A percentile compares a stretch with the other conserved stretches of the same genome.
Evolutionary conservation across 306 rosid species (phyloP).

Genomic region (Myrica gale): DNA sequence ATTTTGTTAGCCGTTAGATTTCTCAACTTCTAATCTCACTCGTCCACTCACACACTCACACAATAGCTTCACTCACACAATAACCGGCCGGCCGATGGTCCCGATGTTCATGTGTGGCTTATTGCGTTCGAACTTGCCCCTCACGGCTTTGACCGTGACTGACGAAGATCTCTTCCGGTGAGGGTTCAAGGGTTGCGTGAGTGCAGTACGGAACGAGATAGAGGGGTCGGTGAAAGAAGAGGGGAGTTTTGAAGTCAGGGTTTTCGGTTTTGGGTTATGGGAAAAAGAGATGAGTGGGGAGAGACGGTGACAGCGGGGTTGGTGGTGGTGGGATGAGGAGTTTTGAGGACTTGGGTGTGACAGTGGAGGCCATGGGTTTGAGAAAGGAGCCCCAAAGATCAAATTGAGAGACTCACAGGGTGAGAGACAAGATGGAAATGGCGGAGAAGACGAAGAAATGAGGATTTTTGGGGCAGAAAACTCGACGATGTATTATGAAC

Average conservation of each 20-base stretch:
- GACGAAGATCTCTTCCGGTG: too few relatives aligned
- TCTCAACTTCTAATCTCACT: too few relatives aligned
- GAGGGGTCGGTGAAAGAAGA: constrained; percentile 6
- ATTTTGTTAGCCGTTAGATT: too few relatives aligned
- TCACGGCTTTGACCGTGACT: constrained; percentile 24
- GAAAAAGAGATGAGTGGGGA: constrained; percentile 11
- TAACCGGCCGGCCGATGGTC: constrained; percentile 44
- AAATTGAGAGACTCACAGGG: neutral
- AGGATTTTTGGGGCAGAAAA: neutral
- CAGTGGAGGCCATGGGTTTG: too few relatives aligned
- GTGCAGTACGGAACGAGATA: neutral
- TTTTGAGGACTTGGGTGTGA: neutral
- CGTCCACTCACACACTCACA: too few relatives aligned
- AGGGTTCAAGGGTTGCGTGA: too few relatives aligned
- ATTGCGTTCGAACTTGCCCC: constrained; percentile 39
- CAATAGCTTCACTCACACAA: too few relatives aligned
- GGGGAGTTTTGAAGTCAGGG: constrained; percentile 1
- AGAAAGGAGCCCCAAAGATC: neutral
- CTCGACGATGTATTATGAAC: too few relatives aligned
- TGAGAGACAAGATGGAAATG: neutral
- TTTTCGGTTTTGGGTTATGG: neutral
- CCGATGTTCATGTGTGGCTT: constrained; percentile 41
- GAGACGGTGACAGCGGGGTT: neutral
- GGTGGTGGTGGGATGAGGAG: constrained; percentile 6
- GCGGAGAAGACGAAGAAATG: neutral